phyloP scores from a whole-genome alignment of 2,329 filamentous ascomycete species.

The Cladosporium sphaerospermum region DNA sequence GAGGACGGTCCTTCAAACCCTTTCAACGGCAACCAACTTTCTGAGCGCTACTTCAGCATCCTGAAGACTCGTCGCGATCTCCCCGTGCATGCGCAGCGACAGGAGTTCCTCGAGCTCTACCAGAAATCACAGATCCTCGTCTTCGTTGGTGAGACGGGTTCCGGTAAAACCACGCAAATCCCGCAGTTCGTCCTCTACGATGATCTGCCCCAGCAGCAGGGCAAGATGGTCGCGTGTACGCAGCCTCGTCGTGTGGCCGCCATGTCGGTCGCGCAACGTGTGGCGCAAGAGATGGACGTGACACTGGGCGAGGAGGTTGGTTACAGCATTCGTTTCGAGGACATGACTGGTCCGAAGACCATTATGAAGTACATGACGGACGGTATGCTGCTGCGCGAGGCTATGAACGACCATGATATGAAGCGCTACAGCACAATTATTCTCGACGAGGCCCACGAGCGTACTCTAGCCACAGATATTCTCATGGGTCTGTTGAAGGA shows the following conservation, averaged over 20 bases:
- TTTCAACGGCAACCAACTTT: conserved; percentile 73
- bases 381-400: conserved; percentile 93
- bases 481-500: conserved; percentile 95
- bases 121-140: conserved; percentile 93
- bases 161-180: conserved; percentile 98
- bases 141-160: conserved; percentile 98
- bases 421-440: conserved; percentile 95
- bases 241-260: conserved; percentile 96
- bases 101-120: conserved; percentile 86
- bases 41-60: conserved; percentile 83
- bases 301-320: conserved; percentile 88
- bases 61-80: conserved; percentile 75
- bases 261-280: conserved; percentile 97
- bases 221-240: conserved; percentile 93
- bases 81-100: conserved; percentile 87
- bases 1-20: conserved; percentile 81
- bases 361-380: conserved; percentile 99
- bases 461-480: conserved; percentile 94
- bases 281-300: conserved; percentile 94
- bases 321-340: conserved; percentile 98
- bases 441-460: conserved; percentile 95
- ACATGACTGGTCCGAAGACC: conserved; percentile 81
- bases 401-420: conserved; percentile 91
- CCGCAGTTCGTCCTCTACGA: conserved; percentile 97
- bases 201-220: conserved; percentile 77